phyloP scores from a whole-genome alignment of 208 protist genomes.

The Naegleria fowleri region DNA sequence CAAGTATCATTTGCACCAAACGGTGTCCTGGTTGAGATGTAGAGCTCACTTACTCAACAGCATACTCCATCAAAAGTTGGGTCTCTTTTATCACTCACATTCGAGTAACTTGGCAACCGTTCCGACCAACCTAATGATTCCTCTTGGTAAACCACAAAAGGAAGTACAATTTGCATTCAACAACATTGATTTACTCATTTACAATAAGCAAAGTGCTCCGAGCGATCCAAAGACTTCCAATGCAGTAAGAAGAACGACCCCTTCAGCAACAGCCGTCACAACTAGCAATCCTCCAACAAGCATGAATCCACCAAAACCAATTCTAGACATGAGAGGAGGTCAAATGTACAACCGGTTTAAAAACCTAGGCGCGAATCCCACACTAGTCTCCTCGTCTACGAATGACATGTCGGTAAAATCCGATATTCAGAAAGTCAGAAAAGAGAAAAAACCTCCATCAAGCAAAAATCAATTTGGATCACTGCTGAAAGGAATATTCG shows the following conservation, averaged over 20 bases:
- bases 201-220: background rate
- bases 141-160: background rate
- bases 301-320: background rate
- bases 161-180: slow-evolving; percentile 4
- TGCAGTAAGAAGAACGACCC: background rate
- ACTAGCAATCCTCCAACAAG: background rate
- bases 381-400: background rate
- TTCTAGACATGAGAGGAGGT: background rate
- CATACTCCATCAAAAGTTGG: slow-evolving; percentile 44
- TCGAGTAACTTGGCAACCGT: background rate
- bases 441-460: background rate
- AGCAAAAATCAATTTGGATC: background rate
- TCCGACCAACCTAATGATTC: background rate
- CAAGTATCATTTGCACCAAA: slow-evolving; percentile 19
- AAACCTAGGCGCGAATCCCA: background rate
- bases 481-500: background rate
- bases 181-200: slow-evolving; percentile 18
- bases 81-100: slow-evolving; percentile 39
- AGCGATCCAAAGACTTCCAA: background rate
- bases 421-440: background rate
- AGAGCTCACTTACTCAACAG: slow-evolving; percentile 33
- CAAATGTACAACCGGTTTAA: background rate
- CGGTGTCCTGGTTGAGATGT: slow-evolving; percentile 29
- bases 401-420: background rate
- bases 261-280: background rate